These are phyloP conservation scores for Xerocomus potaroensis DNA, from an alignment of 768 basidiomycete genomes.

Conservation along the genomic window DNA sequence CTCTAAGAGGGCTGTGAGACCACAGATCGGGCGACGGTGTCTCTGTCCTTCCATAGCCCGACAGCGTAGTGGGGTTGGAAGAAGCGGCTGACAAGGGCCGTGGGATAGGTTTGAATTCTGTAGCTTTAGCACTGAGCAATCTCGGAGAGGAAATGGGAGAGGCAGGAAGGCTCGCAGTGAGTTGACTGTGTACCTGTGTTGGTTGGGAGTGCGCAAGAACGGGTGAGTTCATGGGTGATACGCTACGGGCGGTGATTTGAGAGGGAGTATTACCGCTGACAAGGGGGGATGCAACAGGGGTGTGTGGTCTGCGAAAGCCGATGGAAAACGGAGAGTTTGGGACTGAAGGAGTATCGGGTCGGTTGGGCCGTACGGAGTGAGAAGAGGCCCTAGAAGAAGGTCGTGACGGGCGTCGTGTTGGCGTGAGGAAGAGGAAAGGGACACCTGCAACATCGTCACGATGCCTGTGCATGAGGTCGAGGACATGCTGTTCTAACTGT, in stretches of 20 bases:
- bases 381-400: conserved; percentile 78
- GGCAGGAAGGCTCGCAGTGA: conserved; percentile 75
- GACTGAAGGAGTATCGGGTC: conserved; percentile 75
- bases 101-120: conserved; percentile 81
- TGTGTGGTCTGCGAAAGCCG: conserved; percentile 75
- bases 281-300: conserved; percentile 72
- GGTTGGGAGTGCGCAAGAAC: conserved; percentile 53
- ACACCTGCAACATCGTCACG: conserved; percentile 80
- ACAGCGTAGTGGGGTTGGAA: conserved; percentile 49
- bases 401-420: conserved; percentile 73
- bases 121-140: conserved; percentile 84
- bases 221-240: conserved; percentile 63
- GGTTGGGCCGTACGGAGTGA: conserved; percentile 60
- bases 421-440: conserved; percentile 79
- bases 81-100: conserved; percentile 73
- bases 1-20: conserved; percentile 67
- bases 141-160: conserved; percentile 85
- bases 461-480: conserved; percentile 96
- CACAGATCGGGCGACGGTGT: conserved; percentile 90
- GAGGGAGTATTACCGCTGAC: conserved; percentile 52
- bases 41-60: conserved; percentile 52
- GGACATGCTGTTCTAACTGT: conserved; percentile 81
- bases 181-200: conserved; percentile 55
- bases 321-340: conserved; percentile 74
- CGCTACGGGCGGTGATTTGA: conserved; percentile 52